Evolutionary conservation across 2,329 filamentous ascomycete species (phyloP), one percentile per base, ranked within the genome.

Genomic region (Ascochyta viciae-villosae): DNA sequence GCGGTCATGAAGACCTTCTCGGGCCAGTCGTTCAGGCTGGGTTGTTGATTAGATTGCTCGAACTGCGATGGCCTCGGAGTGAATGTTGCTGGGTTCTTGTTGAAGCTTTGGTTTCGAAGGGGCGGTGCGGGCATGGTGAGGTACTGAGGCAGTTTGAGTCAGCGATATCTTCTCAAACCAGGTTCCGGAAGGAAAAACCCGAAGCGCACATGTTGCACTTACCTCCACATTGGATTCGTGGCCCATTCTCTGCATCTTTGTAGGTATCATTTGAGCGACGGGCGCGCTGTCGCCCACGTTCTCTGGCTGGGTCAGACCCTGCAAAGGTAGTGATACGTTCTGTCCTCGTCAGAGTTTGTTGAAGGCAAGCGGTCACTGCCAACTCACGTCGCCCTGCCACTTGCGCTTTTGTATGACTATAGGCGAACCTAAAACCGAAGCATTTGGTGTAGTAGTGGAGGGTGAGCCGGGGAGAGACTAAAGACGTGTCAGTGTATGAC

Each of bases 401-500:
- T 60, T 61, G 26, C 58, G 50, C 50, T 62, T 63, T 10, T 42
- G 55, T 43, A 24, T 34, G 37, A 13, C 31, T 37, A 37, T 19
- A 22, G 53, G 41, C 6, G 53, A 46, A 3, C 37, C 24, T 3
- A 35, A 24, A 12, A 35, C 27, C 29, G 42, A 31, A 12, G 15
- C n/a, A 10, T 6, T 42, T 6, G 42, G 38, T 22, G 33, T 39
- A n/a, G 31, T 42, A 0, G 19, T 38, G 23, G 47, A 40, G 1
- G 35, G 41, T 24, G 42, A 41, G 24, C 27, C 41, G 19, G 42
- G 29, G 16, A 42, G 37, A 42, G 53, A 50, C 46, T 50, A 29
- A 27, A 27, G 12, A 10, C 6, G 2, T 45, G 22, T 47, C 8
- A 47, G 43, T 22, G 12, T n/a, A 6, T 46, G 8, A 13, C 22